phyloP scores from a whole-genome alignment of 306 rosid species.

The Adenanthera pavonina region DNA sequence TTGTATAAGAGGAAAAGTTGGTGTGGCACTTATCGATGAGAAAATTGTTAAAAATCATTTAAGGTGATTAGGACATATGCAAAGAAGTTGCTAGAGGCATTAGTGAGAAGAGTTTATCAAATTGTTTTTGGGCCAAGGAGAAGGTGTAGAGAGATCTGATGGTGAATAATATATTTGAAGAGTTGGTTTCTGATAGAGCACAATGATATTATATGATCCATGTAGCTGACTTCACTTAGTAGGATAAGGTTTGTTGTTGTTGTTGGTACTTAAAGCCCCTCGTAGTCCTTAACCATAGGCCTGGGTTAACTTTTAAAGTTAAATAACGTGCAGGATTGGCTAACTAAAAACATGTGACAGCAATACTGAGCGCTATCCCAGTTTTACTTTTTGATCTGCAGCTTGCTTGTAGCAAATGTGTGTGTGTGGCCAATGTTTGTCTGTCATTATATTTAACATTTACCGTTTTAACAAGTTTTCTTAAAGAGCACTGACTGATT shows the following conservation, averaged over 20 bases:
- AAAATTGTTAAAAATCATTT: too few relatives aligned
- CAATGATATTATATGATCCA: too few relatives aligned
- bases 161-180: too few relatives aligned
- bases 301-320: slow-evolving; percentile 3
- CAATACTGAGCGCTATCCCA: neutral
- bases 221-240: too few relatives aligned
- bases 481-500: slow-evolving; percentile 43
- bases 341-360: slow-evolving; percentile 9
- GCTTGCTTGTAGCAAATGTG: neutral
- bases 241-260: too few relatives aligned
- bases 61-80: too few relatives aligned
- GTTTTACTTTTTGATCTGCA: neutral
- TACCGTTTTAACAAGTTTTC: slow-evolving; percentile 30
- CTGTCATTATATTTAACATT: neutral
- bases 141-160: too few relatives aligned
- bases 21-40: too few relatives aligned
- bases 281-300: neutral
- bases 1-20: neutral
- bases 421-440: neutral
- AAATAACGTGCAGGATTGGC: slow-evolving; percentile 1
- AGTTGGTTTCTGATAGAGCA: too few relatives aligned
- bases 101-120: too few relatives aligned
- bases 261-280: neutral
- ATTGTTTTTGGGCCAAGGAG: too few relatives aligned
- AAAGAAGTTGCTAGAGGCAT: too few relatives aligned